Evolutionary conservation across 1,139 yeast species (phyloP).

Genomic region (Suhomyces wounanorum): DNA sequence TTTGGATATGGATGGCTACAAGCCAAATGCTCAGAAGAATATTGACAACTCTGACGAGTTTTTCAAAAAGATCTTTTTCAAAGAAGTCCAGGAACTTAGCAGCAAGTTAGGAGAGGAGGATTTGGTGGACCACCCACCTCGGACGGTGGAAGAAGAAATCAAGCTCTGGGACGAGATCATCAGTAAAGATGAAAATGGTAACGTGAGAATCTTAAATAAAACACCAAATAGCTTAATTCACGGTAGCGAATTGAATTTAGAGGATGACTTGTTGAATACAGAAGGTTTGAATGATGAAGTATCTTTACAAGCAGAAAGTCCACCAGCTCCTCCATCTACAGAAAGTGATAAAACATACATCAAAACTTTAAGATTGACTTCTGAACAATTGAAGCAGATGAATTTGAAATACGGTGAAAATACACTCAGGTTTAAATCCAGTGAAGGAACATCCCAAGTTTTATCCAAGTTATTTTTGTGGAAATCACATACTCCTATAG

Average conservation of each 20-base stretch:
- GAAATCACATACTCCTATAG: conserved; percentile 85
- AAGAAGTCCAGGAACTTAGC: conserved; percentile 41
- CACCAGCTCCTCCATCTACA: conserved; percentile 7
- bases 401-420: conserved; percentile 80
- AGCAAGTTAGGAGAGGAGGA: conserved; percentile 18
- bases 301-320: background rate
- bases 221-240: conserved; percentile 11
- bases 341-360: conserved; percentile 51
- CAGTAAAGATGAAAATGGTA: conserved; percentile 68
- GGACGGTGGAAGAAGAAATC: conserved; percentile 26
- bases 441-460: conserved; percentile 78
- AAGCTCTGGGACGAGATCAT: conserved; percentile 39
- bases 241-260: conserved; percentile 8
- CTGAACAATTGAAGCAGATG: conserved; percentile 80
- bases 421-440: conserved; percentile 73
- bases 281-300: conserved; percentile 18
- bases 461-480: conserved; percentile 77
- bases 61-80: conserved; percentile 69
- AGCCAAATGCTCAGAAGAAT: conserved; percentile 74
- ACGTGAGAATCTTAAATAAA: conserved; percentile 53
- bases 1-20: conserved; percentile 95
- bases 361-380: conserved; percentile 86
- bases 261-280: conserved; percentile 11
- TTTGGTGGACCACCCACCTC: conserved; percentile 16
- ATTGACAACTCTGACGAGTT: conserved; percentile 68